A percentile compares a stretch with the other conserved stretches of the same genome.
Conservation (phyloP, 257 asterid species). For the Ocimum tenuiflorum region DNA sequence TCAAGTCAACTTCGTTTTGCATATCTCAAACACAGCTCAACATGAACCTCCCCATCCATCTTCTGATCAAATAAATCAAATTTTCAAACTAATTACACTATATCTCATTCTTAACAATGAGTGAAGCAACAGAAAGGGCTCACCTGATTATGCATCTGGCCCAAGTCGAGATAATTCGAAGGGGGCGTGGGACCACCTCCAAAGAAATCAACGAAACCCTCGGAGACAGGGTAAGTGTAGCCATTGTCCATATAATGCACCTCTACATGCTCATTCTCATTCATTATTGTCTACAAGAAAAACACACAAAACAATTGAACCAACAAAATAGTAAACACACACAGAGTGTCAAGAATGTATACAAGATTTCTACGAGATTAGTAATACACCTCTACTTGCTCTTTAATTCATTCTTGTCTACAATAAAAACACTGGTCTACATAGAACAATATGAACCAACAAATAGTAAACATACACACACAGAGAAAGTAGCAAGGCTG, state of each 20-base stretch:
- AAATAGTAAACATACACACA: too few relatives aligned
- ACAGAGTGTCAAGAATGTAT: not conserved
- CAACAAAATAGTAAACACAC: not conserved
- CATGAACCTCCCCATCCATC: not conserved
- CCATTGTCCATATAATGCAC: conserved; percentile 48
- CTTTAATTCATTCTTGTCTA: too few relatives aligned
- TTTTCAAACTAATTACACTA: not conserved
- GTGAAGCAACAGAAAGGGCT: not conserved
- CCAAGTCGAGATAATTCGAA: conserved; percentile 44
- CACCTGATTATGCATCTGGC: conserved; percentile 55
- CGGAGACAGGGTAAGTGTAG: conserved; percentile 47
- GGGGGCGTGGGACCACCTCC: conserved; percentile 43
- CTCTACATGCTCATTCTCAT: conserved; percentile 45
- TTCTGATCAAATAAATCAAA: conserved; percentile 3
- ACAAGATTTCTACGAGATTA: too few relatives aligned
- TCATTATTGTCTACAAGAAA: conserved; percentile 31
- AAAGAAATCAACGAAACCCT: conserved; percentile 42
- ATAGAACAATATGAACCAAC: too few relatives aligned
- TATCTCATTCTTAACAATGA: not conserved
- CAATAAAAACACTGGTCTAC: too few relatives aligned
- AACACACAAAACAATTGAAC: conserved; percentile 5
- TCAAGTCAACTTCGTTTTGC: not conserved
- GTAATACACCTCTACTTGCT: too few relatives aligned
- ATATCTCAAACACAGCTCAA: not conserved
- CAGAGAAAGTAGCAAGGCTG: too few relatives aligned